Evolutionary conservation across 202 grass and related monocot genomes (phyloP).

Genomic region (Bolboschoenoplectus hybrid): DNA sequence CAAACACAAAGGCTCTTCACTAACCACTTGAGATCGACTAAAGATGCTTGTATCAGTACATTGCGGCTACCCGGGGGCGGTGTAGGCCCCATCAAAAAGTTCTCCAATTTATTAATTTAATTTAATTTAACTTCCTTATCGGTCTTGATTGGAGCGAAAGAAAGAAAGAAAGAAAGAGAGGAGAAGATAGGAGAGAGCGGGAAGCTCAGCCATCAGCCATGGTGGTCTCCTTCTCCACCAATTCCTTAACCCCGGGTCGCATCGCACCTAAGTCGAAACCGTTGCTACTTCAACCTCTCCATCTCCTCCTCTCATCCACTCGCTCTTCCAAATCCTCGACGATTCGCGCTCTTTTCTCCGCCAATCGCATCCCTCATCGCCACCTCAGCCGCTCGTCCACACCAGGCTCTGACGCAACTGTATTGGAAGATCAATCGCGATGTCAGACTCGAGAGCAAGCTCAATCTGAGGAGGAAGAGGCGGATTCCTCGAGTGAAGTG

Average conservation of each 20-base stretch:
- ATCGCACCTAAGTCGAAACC: background rate
- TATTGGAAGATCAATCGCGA: background rate
- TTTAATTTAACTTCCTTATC: background rate
- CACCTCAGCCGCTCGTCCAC: background rate
- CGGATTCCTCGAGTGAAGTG: conserved; percentile 41
- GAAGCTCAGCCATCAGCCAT: background rate
- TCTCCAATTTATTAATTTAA: background rate
- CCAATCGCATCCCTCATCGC: background rate
- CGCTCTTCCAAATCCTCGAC: background rate
- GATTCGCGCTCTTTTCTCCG: background rate
- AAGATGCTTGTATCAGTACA: no score
- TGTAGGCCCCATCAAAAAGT: no score
- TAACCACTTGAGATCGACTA: no score
- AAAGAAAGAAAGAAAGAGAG: background rate
- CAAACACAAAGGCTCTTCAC: no score
- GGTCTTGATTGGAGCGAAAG: background rate
- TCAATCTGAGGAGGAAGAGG: conserved; percentile 15
- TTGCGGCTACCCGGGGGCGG: no score
- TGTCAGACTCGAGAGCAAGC: background rate
- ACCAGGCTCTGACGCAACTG: background rate
- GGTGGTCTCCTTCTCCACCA: background rate
- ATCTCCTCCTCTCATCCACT: background rate
- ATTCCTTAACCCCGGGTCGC: background rate
- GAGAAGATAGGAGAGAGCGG: background rate
- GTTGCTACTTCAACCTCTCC: background rate